Conservation (phyloP, 2,329 filamentous ascomycete species). For the Pleomassaria siparia region DNA sequence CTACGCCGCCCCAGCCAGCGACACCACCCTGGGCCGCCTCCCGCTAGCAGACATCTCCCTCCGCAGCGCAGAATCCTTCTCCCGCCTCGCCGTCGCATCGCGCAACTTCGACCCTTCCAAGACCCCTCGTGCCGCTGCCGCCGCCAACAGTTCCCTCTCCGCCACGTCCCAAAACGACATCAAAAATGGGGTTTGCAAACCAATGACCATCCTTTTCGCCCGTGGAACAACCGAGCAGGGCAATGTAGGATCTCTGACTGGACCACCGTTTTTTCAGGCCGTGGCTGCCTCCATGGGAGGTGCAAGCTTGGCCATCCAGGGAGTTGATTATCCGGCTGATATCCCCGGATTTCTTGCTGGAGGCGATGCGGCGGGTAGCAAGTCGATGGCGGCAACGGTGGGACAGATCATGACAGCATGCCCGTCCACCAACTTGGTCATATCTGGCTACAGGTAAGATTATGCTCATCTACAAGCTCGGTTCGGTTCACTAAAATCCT, state of each 20-base stretch:
- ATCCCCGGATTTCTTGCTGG: constrained; percentile 49
- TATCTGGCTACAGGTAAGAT: constrained; percentile 54
- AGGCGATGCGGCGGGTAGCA: constrained; percentile 49
- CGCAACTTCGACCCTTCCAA: not conserved
- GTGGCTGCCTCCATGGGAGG: constrained; percentile 45
- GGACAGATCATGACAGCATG: constrained; percentile 46
- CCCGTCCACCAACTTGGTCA: constrained; percentile 50
- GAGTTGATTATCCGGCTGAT: constrained; percentile 56
- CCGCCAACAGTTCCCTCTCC: constrained; percentile 19
- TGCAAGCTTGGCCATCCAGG: constrained; percentile 54
- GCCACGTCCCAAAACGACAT: constrained; percentile 30
- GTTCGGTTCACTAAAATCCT: constrained; percentile 7
- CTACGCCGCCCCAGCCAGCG: not conserved
- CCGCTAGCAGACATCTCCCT: constrained; percentile 6
- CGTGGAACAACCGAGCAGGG: constrained; percentile 57
- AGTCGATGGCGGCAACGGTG: constrained; percentile 47
- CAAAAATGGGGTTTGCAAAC: constrained; percentile 41
- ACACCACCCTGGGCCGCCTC: not conserved
- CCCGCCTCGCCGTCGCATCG: constrained; percentile 4
- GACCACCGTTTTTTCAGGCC: constrained; percentile 54
- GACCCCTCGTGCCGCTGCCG: constrained; percentile 4
- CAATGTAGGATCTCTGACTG: constrained; percentile 54
- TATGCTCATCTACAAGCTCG: no score
- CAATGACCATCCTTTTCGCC: constrained; percentile 59
- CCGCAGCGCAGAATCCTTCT: not conserved